phyloP scores from a whole-genome alignment of 2,329 filamentous ascomycete species.

The Epichloe bromicola region DNA sequence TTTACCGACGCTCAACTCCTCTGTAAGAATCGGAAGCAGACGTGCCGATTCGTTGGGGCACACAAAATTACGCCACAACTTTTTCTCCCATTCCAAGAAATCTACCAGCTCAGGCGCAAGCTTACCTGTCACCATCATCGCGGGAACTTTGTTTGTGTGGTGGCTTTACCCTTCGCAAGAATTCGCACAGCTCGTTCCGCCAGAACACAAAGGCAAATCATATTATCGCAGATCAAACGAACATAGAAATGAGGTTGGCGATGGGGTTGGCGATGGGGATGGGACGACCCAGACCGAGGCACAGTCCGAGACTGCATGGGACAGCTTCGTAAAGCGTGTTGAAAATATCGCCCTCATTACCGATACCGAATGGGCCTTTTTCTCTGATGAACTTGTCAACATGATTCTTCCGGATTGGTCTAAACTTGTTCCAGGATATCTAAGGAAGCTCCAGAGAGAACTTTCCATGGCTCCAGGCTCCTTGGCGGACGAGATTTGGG shows the following conservation, averaged over 20 bases:
- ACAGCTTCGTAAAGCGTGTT: slow-evolving; percentile 32
- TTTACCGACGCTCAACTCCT: slow-evolving; percentile 3
- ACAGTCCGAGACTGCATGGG: slow-evolving; percentile 30
- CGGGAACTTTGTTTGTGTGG: slow-evolving; percentile 27
- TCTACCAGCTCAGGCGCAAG: slow-evolving; percentile 4
- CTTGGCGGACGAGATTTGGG: slow-evolving; percentile 86
- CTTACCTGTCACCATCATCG: slow-evolving; percentile 21
- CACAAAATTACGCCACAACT: background rate
- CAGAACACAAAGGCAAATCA: background rate
- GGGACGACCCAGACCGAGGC: slow-evolving; percentile 11
- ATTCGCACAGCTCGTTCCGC: slow-evolving; percentile 23
- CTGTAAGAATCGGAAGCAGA: background rate
- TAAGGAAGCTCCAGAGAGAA: slow-evolving; percentile 76
- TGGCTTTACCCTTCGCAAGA: slow-evolving; percentile 31
- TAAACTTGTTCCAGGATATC: slow-evolving; percentile 57
- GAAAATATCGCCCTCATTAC: slow-evolving; percentile 40
- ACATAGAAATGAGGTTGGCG: slow-evolving; percentile 5
- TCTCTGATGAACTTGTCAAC: slow-evolving; percentile 50
- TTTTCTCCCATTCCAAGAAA: slow-evolving; percentile 3
- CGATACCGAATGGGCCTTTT: slow-evolving; percentile 39
- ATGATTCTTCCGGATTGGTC: slow-evolving; percentile 76
- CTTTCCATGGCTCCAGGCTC: slow-evolving; percentile 79
- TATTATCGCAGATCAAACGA: background rate
- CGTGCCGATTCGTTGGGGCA: background rate
- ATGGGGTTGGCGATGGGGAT: slow-evolving; percentile 8